These are phyloP conservation scores for Thuja plicata DNA, from an alignment of 83 land plant species.

Conservation along the genomic window DNA sequence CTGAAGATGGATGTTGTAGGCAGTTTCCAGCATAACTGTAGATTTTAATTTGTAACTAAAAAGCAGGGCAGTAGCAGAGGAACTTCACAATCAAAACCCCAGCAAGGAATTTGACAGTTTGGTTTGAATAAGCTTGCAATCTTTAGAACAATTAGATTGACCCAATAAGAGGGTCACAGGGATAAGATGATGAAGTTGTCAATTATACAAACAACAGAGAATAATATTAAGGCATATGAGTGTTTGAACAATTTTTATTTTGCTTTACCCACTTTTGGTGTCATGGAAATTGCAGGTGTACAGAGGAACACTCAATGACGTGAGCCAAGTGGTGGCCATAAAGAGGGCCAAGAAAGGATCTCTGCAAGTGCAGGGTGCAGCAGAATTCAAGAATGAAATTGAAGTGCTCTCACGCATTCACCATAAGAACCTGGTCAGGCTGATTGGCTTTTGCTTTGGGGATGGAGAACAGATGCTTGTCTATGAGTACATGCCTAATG, in stretches of 20 bases:
- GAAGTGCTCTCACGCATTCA: slow-evolving; percentile 68
- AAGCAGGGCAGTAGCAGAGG: neutral
- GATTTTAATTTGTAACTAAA: neutral
- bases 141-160: neutral
- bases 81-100: neutral
- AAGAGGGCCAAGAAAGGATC: slow-evolving; percentile 56
- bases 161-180: neutral
- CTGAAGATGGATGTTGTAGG: neutral
- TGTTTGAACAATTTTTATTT: neutral
- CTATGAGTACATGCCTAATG: slow-evolving; percentile 58
- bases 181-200: neutral
- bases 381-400: slow-evolving; percentile 60
- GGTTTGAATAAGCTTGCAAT: neutral
- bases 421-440: slow-evolving; percentile 58
- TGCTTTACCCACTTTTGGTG: neutral
- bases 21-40: neutral
- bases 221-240: neutral
- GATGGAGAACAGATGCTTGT: slow-evolving; percentile 60
- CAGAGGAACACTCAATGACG: slow-evolving; percentile 34
- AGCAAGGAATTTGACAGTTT: neutral
- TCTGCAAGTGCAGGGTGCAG: slow-evolving; percentile 63
- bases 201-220: neutral
- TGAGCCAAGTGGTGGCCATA: slow-evolving; percentile 46
- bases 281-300: slow-evolving; percentile 38
- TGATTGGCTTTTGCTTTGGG: slow-evolving; percentile 60